Base-by-base conservation (phyloP, 2,329 filamentous ascomycete species). In the Fusarium abutilonis region DNA sequence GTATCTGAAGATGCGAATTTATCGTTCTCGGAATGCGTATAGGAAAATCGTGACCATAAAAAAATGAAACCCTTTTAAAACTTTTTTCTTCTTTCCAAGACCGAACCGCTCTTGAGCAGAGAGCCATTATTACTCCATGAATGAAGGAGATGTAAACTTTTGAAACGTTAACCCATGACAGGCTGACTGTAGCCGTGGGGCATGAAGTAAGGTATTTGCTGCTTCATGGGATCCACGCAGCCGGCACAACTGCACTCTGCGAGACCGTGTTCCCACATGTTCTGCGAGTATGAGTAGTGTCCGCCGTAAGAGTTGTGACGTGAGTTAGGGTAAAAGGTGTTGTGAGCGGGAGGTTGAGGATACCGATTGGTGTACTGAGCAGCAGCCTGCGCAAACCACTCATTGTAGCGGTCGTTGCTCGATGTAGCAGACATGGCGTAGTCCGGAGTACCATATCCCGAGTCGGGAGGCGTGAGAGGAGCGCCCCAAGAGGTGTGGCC, bases 381-480 rank as follows among this genome's bases (percentile, higher is more conserved):
- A 19, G 76, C 71, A 35, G 76, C 76, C 55, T 80, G 77, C 9
- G 77, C 75, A 57, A 86, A 85, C 82, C 82, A 87, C 39, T 87
- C 84, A 23, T 83, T 82, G 72, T 86, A 86, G 32, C 79, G 82
- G 19, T 80, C 76, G 52, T 85, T 86, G 63, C 79, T 78, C 1
- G 83, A 82, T 0, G 83, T 78, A 4, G 84, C 82, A 38, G 84
- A 86, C 72, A 82, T 80, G 44, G 79, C 75, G 61, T 86, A 85
- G 65, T 87, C 84, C 5, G 85, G 85, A 0, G 84, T 87, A 39
- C 84, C 83, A 53, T 87, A 87, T 6, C 85, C 85, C 17, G 85
- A 87, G 61, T 87, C 85, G 1, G 85, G 85, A 3, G 85, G 85
- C 0, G 85, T 86, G 53, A 86, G 74, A 7, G 83, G 83, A 43